Evolutionary conservation across 257 asterid species (phyloP), one percentile per base, ranked within the genome.

Genomic region (Solanum corneliomulleri): DNA sequence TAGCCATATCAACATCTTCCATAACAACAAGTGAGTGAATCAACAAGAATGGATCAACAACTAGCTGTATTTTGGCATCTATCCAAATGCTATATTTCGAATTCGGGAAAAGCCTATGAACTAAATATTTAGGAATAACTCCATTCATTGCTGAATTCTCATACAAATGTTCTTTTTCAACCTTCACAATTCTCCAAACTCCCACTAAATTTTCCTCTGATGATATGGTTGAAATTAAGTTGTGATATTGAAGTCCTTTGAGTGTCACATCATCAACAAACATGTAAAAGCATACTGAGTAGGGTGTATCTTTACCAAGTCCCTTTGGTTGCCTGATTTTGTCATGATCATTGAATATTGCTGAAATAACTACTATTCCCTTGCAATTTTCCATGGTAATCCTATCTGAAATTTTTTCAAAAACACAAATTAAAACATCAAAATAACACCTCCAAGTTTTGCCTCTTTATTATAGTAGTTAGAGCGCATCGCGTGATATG

Each of bases 291-390:
- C 98, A 95, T 5, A 90, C 98, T 11, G 82, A 15, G 7, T 92
- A 92, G 7, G 89, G 88, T 80, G 99, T 95, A 49, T 88, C 90
- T 35, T 94, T 89, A 21, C 99, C 99, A 11, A 97, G 86, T 70
- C 98, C 98, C 77, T 71, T 93, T n/a, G 99, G 99, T 85, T 97
- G 99, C 86, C 99, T 93, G 89, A 96, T 93, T 90, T 97, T 97
- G 91, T 97, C 99, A 56, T 97, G 98, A 72, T 94, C 98, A 42
- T 92, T 92, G 92, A 96, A 97, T 80, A 96, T 90, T 2, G 99
- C 99, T 2, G 99, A 97, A 29, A 90, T 94, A 18, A 97, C 95
- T n/a, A 97, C 99, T 41, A 96, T 77, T 13, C 98, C 94, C 4
- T 89, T 82, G 70, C 99, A 97, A 15, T 89, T 89, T 14, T 95